These are phyloP conservation scores for Leptosphaerulina australis DNA, from an alignment of 2,329 filamentous ascomycete genomes.

Conservation along the genomic window DNA sequence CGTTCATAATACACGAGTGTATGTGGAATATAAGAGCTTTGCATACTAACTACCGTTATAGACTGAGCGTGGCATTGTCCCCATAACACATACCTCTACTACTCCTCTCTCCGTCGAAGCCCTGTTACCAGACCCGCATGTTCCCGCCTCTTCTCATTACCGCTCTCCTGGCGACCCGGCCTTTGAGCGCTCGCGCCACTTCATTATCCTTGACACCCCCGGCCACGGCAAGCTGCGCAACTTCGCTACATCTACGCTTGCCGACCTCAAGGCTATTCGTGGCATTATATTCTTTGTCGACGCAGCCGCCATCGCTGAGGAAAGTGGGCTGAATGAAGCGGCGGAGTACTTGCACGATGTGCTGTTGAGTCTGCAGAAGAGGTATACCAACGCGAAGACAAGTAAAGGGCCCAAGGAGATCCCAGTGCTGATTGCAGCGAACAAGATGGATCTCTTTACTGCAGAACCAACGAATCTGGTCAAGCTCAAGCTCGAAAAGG, in stretches of 20 bases:
- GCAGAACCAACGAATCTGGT: constrained; percentile 81
- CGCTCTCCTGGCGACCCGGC: constrained; percentile 70
- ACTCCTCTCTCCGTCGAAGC: constrained; percentile 62
- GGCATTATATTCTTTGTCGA: constrained; percentile 91
- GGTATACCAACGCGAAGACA: constrained; percentile 62
- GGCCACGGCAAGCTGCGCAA: constrained; percentile 93
- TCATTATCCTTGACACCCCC: constrained; percentile 84
- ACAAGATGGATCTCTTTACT: constrained; percentile 96
- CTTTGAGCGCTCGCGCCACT: constrained; percentile 63
- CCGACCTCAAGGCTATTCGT: constrained; percentile 58
- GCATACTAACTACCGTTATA: constrained; percentile 24
- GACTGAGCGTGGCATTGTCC: constrained; percentile 62
- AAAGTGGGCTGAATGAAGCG: constrained; percentile 67
- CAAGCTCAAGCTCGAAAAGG: constrained; percentile 74
- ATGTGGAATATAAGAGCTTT: background rate
- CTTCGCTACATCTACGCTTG: constrained; percentile 63
- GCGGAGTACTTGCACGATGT: constrained; percentile 89
- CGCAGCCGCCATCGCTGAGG: constrained; percentile 61
- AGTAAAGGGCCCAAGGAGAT: constrained; percentile 65
- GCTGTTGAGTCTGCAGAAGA: constrained; percentile 80
- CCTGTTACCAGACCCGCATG: constrained; percentile 62
- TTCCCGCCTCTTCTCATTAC: constrained; percentile 65
- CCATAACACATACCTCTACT: constrained; percentile 59
- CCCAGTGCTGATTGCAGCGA: constrained; percentile 83
- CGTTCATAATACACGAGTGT: background rate